A percentile compares a stretch with the other conserved stretches of the same genome.
Conservation (phyloP, 352 stramenopile genomes). For the Achlya hypogyna region DNA sequence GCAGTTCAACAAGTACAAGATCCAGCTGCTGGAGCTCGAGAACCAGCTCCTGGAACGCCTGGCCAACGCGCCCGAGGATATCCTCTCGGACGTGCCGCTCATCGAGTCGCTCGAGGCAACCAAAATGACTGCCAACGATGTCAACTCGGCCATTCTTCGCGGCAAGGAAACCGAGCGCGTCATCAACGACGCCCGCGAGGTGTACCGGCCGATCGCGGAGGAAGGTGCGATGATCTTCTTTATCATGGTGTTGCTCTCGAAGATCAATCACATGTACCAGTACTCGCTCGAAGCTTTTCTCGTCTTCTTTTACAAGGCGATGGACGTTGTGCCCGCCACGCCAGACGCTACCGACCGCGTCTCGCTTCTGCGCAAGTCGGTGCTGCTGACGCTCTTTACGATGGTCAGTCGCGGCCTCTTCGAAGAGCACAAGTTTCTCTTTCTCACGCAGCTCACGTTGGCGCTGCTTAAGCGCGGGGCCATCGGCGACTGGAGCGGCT, state of each 20-base stretch:
- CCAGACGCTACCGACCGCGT: conserved; percentile 32
- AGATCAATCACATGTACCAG: conserved; percentile 91
- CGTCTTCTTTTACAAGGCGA: conserved; percentile 77
- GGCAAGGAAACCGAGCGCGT: conserved; percentile 83
- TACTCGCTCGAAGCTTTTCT: conserved; percentile 89
- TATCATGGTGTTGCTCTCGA: conserved; percentile 80
- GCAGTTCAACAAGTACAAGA: conserved; percentile 89
- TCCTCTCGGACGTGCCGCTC: conserved; percentile 84
- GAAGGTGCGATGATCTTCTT: conserved; percentile 91
- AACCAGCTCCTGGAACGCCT: conserved; percentile 84
- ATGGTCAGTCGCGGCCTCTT: conserved; percentile 88
- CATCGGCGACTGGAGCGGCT: conserved; percentile 58
- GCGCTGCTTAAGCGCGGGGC: conserved; percentile 56
- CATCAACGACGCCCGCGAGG: conserved; percentile 86
- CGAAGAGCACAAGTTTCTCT: conserved; percentile 87
- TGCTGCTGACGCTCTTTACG: conserved; percentile 82
- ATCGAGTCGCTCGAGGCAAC: conserved; percentile 89
- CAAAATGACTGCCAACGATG: conserved; percentile 84
- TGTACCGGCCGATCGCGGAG: conserved; percentile 81
- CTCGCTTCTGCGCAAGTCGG: conserved; percentile 47
- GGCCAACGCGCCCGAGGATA: conserved; percentile 88
- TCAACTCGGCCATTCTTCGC: conserved; percentile 67
- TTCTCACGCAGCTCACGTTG: conserved; percentile 84
- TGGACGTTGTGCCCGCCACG: conserved; percentile 48
- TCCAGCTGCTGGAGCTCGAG: conserved; percentile 84